Base-by-base conservation (phyloP, 2,329 filamentous ascomycete species). In the Fusarium sp. region DNA sequence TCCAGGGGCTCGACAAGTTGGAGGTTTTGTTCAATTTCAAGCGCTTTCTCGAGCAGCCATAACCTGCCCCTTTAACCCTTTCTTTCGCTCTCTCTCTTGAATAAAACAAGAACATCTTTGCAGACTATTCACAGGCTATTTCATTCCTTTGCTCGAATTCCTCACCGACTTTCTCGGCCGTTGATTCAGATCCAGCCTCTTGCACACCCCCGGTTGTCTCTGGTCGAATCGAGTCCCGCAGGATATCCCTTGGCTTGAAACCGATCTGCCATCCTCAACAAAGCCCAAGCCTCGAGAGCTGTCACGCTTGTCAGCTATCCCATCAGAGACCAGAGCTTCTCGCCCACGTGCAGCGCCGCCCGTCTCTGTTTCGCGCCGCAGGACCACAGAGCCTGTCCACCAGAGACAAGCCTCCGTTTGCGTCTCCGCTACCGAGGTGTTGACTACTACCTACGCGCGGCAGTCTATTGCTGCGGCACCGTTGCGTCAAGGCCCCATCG, bases 61-160 rank as follows among this genome's bases (percentile, higher is more conserved):
- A 70, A 65, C 63, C 67, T 65, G 52, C 68, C 68, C 68, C 68
- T 63, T 70, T 70, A 61, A 68, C 47, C 64, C 51, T 37, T 54
- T 18, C 47, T 48, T 51, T 51, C 48, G 37, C 34, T 66, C 36
- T 56, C 52, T 69, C 44, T 54, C 11, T 48, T 37, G 39, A 43
- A 53, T 46, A 39, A 39, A 68, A 44, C 52, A 66, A 53, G 46
- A 28, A 28, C 47, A 48, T 37, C 55, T 30, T 39, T 34, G 23
- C 48, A 40, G 37, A 54, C 28, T 37, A 44, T 55, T 47, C 41
- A 51, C 23, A 39, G 11, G 9, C 61, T 54, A 53, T 61, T 46
- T 15, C 27, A 41, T 13, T 34, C 16, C 11, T 41, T 48, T 48
- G 18, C n/a, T 11, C 12, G 12, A n/a, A 23, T 23, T 36, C 64